A percentile compares a stretch with the other conserved stretches of the same genome.
phyloP scores from a whole-genome alignment of 1,139 yeast genomes.

The Suhomyces choctaworum region DNA sequence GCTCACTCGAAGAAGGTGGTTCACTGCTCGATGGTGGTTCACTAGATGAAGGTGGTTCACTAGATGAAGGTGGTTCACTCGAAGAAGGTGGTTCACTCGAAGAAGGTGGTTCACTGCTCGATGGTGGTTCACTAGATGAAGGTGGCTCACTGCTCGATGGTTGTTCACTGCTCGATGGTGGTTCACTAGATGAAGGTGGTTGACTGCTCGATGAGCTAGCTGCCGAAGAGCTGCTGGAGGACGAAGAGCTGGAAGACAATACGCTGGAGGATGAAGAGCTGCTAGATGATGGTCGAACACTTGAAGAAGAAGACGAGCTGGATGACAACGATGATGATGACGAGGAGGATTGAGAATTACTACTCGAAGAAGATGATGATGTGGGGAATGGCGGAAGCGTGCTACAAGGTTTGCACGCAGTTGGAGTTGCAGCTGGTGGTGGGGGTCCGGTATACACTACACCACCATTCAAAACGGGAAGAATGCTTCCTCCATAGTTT shows the following conservation, averaged over 20 bases:
- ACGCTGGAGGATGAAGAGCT: not conserved
- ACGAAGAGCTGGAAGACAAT: not conserved
- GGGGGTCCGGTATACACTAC: conserved; percentile 20
- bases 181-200: not conserved
- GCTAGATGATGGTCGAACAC: not conserved
- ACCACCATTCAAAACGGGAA: conserved; percentile 19
- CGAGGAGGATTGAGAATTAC: conserved; percentile 1
- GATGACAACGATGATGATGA: not conserved
- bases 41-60: too few species aligned
- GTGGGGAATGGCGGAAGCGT: conserved; percentile 5
- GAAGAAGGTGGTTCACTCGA: too few species aligned
- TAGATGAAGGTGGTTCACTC: too few species aligned
- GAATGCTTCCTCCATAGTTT: conserved; percentile 16
- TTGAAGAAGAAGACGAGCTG: conserved; percentile 2
- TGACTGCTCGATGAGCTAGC: not conserved
- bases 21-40: too few species aligned
- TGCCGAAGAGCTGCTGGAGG: not conserved
- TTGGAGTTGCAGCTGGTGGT: conserved; percentile 6
- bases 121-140: too few species aligned
- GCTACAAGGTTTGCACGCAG: conserved; percentile 6
- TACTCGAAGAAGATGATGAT: not conserved
- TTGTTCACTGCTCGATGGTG: too few species aligned
- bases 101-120: too few species aligned
- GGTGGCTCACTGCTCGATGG: too few species aligned
- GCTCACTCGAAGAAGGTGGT: too few species aligned